phyloP scores from a whole-genome alignment of 2,329 filamentous ascomycete genomes.

The Neonectria hederae region DNA sequence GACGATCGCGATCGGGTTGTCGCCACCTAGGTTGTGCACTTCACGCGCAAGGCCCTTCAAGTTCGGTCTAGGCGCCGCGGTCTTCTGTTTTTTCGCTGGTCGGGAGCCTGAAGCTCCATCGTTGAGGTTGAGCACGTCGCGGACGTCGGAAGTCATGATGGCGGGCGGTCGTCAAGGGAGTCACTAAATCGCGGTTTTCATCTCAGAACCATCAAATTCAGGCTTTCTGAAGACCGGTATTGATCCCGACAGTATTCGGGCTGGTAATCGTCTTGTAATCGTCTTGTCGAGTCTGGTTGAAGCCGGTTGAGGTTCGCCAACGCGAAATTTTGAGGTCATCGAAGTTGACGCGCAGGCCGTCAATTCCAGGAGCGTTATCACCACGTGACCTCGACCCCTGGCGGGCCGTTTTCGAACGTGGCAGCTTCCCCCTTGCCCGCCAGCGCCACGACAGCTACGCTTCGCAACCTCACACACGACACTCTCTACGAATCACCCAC shows the following conservation, averaged over 20 bases:
- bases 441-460: constrained; percentile 28
- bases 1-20: constrained; percentile 74
- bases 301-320: constrained; percentile 14
- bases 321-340: constrained; percentile 26
- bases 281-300: constrained; percentile 9
- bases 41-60: constrained; percentile 72
- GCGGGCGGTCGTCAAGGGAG: constrained; percentile 29
- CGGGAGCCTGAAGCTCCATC: constrained; percentile 61
- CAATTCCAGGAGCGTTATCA: constrained; percentile 26
- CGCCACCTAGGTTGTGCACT: constrained; percentile 71
- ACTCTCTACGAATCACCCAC: not conserved
- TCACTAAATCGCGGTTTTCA: constrained; percentile 32
- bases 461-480: constrained; percentile 26
- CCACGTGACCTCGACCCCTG: constrained; percentile 50
- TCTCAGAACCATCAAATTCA: constrained; percentile 33
- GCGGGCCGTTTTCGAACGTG: constrained; percentile 59
- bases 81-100: constrained; percentile 79
- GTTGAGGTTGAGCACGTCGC: constrained; percentile 86
- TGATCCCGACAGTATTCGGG: not conserved
- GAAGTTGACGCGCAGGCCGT: constrained; percentile 18
- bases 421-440: constrained; percentile 55
- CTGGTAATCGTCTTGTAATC: constrained; percentile 10
- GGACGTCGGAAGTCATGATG: constrained; percentile 81
- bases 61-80: constrained; percentile 66
- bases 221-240: not conserved